phyloP scores from a whole-genome alignment of 495 filamentous ascomycete species.

The Glarea lozoyensis region DNA sequence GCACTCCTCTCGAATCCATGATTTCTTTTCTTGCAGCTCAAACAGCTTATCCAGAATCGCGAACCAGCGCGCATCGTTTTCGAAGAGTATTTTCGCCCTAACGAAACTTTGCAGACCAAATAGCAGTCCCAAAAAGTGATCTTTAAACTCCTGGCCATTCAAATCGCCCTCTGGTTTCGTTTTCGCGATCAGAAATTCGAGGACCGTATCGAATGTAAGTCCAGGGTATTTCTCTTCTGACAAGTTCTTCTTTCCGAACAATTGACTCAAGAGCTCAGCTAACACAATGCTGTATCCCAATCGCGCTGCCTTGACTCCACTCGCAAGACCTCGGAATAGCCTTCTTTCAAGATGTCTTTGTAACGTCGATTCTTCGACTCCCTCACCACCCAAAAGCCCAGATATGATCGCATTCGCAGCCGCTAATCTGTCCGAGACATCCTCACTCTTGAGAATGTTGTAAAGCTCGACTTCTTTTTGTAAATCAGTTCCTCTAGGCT shows the following conservation, averaged over 20 bases:
- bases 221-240: conserved; percentile 33
- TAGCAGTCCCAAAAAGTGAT: conserved; percentile 74
- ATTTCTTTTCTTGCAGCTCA: conserved; percentile 53
- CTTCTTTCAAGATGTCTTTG: conserved; percentile 48
- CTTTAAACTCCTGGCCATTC: conserved; percentile 72
- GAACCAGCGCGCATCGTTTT: conserved; percentile 49
- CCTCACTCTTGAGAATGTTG: conserved; percentile 41
- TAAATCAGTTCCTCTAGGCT: conserved; percentile 30
- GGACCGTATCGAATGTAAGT: conserved; percentile 43
- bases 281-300: conserved; percentile 87
- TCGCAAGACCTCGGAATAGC: conserved; percentile 81
- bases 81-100: conserved; percentile 62
- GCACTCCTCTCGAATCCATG: conserved; percentile 84
- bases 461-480: conserved; percentile 41
- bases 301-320: conserved; percentile 79
- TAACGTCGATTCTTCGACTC: conserved; percentile 35
- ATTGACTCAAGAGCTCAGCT: conserved; percentile 65
- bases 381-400: conserved; percentile 26
- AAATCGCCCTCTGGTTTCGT: conserved; percentile 56
- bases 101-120: conserved; percentile 84
- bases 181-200: conserved; percentile 59
- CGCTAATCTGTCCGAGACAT: conserved; percentile 36
- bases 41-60: conserved; percentile 50
- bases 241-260: conserved; percentile 40
- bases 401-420: conserved; percentile 41